phyloP scores from a whole-genome alignment of 305 asterid genomes.

The Fraxinus dipetala region DNA sequence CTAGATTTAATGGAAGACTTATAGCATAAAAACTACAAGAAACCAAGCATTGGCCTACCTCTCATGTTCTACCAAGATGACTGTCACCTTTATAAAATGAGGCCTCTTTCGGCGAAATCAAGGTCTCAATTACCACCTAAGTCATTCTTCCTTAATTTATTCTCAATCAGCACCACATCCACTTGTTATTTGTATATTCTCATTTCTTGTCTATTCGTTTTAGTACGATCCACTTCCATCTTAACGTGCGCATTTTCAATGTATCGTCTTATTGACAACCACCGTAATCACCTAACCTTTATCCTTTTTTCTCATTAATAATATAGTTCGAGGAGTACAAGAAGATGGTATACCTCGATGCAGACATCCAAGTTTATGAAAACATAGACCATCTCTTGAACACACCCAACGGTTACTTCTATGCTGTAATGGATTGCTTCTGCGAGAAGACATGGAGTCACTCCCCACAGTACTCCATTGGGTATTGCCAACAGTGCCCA shows the following conservation, averaged over 20 bases:
- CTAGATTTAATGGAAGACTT: not conserved
- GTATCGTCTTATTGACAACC: not conserved
- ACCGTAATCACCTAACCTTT: not conserved
- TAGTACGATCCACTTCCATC: not conserved
- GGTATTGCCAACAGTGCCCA: constrained; percentile 36
- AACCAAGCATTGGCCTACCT: not conserved
- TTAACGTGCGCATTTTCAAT: not conserved
- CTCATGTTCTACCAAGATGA: not conserved
- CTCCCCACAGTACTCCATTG: constrained; percentile 29
- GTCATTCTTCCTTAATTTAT: not conserved
- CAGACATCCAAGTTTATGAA: constrained; percentile 32
- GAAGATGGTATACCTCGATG: constrained; percentile 35
- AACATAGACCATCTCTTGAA: constrained; percentile 32
- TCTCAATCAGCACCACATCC: not conserved
- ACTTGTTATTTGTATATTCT: not conserved
- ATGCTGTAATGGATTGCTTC: constrained; percentile 37
- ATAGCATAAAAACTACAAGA: not conserved
- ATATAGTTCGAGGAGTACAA: constrained; percentile 32
- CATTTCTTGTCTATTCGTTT: not conserved
- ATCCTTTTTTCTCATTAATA: not conserved
- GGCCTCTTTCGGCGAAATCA: not conserved
- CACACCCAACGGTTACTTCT: constrained; percentile 29
- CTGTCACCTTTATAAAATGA: not conserved
- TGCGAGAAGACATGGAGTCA: constrained; percentile 37
- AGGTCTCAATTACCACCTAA: not conserved